Evolutionary conservation across 805 yeast species (phyloP).

Genomic region (Myxozyma vanderwaltii): DNA sequence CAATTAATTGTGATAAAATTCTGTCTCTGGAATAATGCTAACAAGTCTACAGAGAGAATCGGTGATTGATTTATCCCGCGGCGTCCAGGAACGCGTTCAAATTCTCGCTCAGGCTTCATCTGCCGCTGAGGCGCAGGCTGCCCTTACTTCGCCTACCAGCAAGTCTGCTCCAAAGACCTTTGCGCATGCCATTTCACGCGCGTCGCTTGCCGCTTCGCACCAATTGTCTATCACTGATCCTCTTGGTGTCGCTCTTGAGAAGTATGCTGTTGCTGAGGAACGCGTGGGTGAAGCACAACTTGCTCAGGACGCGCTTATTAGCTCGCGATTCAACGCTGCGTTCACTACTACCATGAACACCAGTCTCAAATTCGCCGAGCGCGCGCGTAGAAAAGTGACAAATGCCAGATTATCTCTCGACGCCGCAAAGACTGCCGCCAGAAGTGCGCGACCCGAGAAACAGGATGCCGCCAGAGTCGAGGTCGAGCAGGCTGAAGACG

Average conservation of each 20-base stretch:
- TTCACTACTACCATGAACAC: slow-evolving; percentile 63
- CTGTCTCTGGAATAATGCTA: not conserved
- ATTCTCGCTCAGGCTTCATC: slow-evolving; percentile 71
- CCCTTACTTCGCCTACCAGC: slow-evolving; percentile 57
- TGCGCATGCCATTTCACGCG: slow-evolving; percentile 78
- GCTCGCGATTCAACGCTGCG: slow-evolving; percentile 67
- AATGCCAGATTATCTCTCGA: slow-evolving; percentile 78
- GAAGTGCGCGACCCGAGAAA: slow-evolving; percentile 59
- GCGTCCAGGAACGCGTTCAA: slow-evolving; percentile 62
- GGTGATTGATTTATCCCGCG: slow-evolving; percentile 69
- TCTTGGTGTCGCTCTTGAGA: slow-evolving; percentile 62
- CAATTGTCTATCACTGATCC: slow-evolving; percentile 51
- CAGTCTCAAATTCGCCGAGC: slow-evolving; percentile 62
- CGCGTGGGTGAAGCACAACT: slow-evolving; percentile 80
- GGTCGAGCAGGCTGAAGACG: slow-evolving; percentile 85
- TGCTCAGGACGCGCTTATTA: slow-evolving; percentile 76
- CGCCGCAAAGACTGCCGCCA: slow-evolving; percentile 64
- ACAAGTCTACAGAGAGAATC: slow-evolving; percentile 58
- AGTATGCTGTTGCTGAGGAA: slow-evolving; percentile 68
- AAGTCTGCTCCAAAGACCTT: slow-evolving; percentile 70
- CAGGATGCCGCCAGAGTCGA: slow-evolving; percentile 73
- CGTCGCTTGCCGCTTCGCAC: slow-evolving; percentile 59
- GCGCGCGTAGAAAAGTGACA: slow-evolving; percentile 72
- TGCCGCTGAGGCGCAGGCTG: slow-evolving; percentile 82
- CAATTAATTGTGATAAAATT: not conserved